Base-by-base conservation (phyloP, 441 rosid genomes). In the Hura crepitans region DNA sequence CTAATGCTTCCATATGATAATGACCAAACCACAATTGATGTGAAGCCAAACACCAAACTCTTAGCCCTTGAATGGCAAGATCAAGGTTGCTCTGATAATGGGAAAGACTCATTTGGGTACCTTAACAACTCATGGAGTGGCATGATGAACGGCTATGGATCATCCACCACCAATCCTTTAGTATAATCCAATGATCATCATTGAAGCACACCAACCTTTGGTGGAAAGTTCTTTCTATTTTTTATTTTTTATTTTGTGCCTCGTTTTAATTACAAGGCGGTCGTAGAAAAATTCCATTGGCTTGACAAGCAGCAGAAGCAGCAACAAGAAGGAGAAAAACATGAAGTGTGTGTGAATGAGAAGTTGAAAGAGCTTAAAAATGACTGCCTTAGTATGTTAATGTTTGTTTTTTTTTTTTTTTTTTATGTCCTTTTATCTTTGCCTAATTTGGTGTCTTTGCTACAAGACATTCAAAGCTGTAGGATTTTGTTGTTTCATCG, bases 51-150 rank as follows among this genome's bases (percentile, higher is more conserved):
- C 74, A 62, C 93, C 15, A 86, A 84, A 81, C 74, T 87, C 53
- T 74, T 90, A 76, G 82, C 98, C 42, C 91, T 87, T 46, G 95
- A 92, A 23, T 89, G 96, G 96, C 95, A 87, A 73, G 89, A 86
- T 74, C 96, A 92, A 69, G 81, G 85, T 10, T 87, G 85, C 71
- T 78, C 91, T 7, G 85, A 84, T 23, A 75, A 54, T 39, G 87
- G 86, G 47, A 87, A 85, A 75, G 87, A 81, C 69, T 69, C 79
- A 17, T 79, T 70, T 62, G 84, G 95, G 22, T 85, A 82, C 78
- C 62, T 85, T 49, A 89, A 78, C 74, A 84, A 86, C 64, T 70
- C 97, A 27, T 92, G 98, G 98, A 78, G 75, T 50, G 89, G 88
- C 65, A 84, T 87, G 87, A 87, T 87, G 75, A 89, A 85, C 66